Percentiles rank a stretch among this genome's conserved stretches.
Conservation (phyloP, 2,329 filamentous ascomycete genomes). For the Trichophyton equinum region DNA sequence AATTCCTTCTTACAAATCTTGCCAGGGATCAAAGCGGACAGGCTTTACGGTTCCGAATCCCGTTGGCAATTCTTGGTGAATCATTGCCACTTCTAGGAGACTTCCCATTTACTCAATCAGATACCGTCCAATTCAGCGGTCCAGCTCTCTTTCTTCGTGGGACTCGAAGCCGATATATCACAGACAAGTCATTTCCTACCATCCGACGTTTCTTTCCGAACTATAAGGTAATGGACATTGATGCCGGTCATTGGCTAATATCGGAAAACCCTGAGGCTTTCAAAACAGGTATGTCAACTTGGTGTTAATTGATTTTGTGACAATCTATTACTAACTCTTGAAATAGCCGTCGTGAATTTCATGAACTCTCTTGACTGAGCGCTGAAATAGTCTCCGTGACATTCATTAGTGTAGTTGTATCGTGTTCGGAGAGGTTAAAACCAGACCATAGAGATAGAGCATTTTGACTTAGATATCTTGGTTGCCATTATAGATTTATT, state of each 20-base stretch:
- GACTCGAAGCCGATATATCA: slow-evolving; percentile 21
- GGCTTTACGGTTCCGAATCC: slow-evolving; percentile 63
- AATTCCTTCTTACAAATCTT: slow-evolving; percentile 85
- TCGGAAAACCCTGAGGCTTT: slow-evolving; percentile 78
- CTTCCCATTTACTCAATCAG: slow-evolving; percentile 71
- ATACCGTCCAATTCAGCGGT: slow-evolving; percentile 54
- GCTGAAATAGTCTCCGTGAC: neutral
- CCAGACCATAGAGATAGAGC: neutral
- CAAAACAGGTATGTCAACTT: slow-evolving; percentile 48
- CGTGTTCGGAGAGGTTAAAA: neutral
- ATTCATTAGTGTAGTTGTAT: neutral
- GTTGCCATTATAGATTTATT: too few species aligned
- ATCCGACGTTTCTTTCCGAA: slow-evolving; percentile 55
- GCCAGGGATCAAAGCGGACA: slow-evolving; percentile 42
- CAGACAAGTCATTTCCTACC: slow-evolving; percentile 19
- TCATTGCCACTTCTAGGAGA: slow-evolving; percentile 66
- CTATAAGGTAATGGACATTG: slow-evolving; percentile 60
- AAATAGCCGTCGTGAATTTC: slow-evolving; percentile 8
- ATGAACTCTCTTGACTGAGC: neutral
- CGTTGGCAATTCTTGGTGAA: slow-evolving; percentile 55
- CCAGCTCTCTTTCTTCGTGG: slow-evolving; percentile 57
- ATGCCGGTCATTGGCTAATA: slow-evolving; percentile 77
- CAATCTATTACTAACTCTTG: neutral
- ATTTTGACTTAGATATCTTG: too few species aligned
- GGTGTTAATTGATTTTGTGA: neutral